A percentile compares a stretch with the other conserved stretches of the same genome.
phyloP scores from a whole-genome alignment of 139 green algal species.

The Chlorella vulgaris region DNA sequence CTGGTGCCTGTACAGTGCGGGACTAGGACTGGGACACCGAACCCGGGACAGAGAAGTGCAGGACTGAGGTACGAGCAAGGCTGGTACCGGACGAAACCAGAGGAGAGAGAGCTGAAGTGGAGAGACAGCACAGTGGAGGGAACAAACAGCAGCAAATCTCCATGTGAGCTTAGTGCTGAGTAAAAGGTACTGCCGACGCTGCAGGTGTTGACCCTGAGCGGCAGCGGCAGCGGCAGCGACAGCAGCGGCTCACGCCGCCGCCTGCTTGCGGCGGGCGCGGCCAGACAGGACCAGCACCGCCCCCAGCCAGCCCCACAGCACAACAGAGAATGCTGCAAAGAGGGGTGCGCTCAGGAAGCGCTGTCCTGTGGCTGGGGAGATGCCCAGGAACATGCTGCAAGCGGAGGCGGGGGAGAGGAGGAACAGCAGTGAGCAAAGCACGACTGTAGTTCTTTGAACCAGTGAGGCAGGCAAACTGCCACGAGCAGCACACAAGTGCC shows the following conservation, averaged over 20 bases:
- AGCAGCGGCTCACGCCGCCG: neutral
- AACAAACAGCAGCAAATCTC: too few species aligned
- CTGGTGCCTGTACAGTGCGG: too few species aligned
- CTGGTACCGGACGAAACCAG: too few species aligned
- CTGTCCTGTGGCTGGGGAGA: constrained; percentile 19
- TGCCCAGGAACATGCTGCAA: constrained; percentile 32
- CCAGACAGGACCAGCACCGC: neutral
- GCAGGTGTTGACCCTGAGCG: neutral
- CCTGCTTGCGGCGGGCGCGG: constrained; percentile 11
- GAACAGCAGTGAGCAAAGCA: neutral
- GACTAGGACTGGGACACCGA: too few species aligned
- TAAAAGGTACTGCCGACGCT: too few species aligned
- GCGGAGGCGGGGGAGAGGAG: neutral
- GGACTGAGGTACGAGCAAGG: too few species aligned
- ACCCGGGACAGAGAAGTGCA: too few species aligned
- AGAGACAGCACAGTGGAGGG: too few species aligned
- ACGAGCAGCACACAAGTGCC: too few species aligned
- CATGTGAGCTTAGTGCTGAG: too few species aligned
- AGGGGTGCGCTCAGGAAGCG: constrained; percentile 9
- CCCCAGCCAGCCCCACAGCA: constrained; percentile 33
- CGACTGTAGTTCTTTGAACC: neutral
- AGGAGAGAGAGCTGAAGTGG: too few species aligned
- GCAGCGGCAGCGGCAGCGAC: neutral
- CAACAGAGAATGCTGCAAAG: constrained; percentile 18
- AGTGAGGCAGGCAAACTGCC: too few species aligned